Percentiles rank a stretch among this genome's conserved stretches.
These are phyloP conservation scores for Wickerhamiella pararugosa DNA, from an alignment of 1,139 yeast species.

Conservation along the genomic window DNA sequence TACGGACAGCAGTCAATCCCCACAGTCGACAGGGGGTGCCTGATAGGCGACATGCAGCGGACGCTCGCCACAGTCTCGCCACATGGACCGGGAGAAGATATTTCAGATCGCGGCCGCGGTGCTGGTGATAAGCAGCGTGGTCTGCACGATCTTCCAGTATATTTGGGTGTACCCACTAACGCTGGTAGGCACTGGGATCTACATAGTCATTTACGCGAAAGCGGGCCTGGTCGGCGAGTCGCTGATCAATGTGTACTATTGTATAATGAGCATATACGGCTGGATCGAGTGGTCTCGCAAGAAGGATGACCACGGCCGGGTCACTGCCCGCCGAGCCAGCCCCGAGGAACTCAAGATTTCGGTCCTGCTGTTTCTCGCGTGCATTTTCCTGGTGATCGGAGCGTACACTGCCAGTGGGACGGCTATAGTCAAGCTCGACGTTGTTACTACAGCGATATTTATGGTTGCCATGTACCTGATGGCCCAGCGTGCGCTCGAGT, in stretches of 20 bases:
- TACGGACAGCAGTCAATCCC: too few relatives aligned
- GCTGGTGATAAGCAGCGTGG: neutral
- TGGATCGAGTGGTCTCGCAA: constrained; percentile 3
- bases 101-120: constrained; percentile 1
- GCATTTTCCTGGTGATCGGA: neutral
- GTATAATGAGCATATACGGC: constrained; percentile 3
- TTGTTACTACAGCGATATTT: constrained; percentile 1
- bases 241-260: constrained; percentile 1
- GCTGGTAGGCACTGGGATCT: neutral
- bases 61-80: too few relatives aligned
- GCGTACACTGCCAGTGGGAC: neutral
- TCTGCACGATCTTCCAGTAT: neutral
- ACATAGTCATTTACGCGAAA: neutral
- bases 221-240: constrained; percentile 4
- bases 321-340: neutral
- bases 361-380: neutral
- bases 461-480: constrained; percentile 5
- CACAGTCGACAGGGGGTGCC: too few relatives aligned
- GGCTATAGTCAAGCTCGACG: constrained; percentile 1
- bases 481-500: constrained; percentile 2
- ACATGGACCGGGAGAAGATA: neutral
- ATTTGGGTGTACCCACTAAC: constrained; percentile 4
- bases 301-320: neutral
- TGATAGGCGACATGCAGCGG: too few relatives aligned
- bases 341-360: neutral